Base-by-base conservation (phyloP, 1,139 yeast genomes). In the Meyerozyma smithsonii region DNA sequence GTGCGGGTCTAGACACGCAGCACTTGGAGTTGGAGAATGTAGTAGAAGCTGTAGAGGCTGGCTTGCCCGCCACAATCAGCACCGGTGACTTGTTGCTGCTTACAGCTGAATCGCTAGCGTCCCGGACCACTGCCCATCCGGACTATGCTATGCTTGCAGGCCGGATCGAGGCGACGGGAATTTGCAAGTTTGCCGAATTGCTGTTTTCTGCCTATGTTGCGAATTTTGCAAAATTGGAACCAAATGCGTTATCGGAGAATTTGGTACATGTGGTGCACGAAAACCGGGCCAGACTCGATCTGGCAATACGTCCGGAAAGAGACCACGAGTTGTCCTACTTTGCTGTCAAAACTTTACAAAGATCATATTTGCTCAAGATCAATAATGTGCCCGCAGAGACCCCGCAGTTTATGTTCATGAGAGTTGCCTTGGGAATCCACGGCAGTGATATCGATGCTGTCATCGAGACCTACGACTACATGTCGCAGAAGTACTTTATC, bases 391-490 rank as follows among this genome's bases (percentile, higher is more conserved):
- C 84, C 35, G 94, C 89, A 42, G 96, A 87, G 68, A 81, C 95
- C 56, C 96, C 96, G 32, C 96, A 87, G 65, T 95, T 84, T 61
- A 72, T 87, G 73, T 76, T 86, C 47, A 84, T 87, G 92, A 80
- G 96, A 62, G 96, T 87, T 26, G 82, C 95, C 37, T 74, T 88
- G 40, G 96, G 96, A 55, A 86, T 87, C 51, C 96, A 87, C 54
- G 92, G 92, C 44, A 65, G 67, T 38, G 83, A 87, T 57, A 77
- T 88, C 44, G 79, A 76, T 51, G 67, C 74, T 39, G 94, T 81
- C 28, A 64, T 84, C 41, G 94, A 87, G 66, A 81, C 95, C 37
- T 87, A 88, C 64, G 79, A 84, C 58, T 70, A 80, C 62, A 88
- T 87, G 96, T 84, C 95, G 21, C 77, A 74, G 59, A 81, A 85